Evolutionary conservation across 192 early-diverging fungal species (phyloP).

Genomic region (Umbelopsis sp.): DNA sequence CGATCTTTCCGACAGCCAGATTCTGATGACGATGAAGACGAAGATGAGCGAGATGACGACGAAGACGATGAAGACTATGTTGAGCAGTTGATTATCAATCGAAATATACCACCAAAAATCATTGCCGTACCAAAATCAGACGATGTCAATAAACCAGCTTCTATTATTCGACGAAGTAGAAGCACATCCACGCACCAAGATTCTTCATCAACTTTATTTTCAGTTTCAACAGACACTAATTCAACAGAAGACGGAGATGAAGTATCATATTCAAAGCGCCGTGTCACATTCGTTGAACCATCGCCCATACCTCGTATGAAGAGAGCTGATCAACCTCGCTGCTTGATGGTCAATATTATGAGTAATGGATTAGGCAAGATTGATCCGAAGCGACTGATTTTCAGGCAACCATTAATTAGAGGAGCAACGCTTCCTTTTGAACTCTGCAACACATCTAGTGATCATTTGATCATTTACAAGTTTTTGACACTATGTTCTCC

Average conservation of each 20-base stretch:
- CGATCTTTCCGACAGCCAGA: not conserved
- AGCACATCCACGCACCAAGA: constrained; percentile 15
- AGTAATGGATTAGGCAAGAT: not conserved
- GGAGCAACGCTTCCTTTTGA: constrained; percentile 12
- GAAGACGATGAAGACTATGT: constrained; percentile 4
- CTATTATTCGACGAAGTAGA: constrained; percentile 12
- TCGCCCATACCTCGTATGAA: constrained; percentile 33
- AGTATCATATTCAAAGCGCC: constrained; percentile 16
- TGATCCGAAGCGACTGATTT: not conserved
- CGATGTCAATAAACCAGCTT: not conserved
- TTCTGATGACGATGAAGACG: constrained; percentile 1
- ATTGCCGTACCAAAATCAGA: constrained; percentile 4
- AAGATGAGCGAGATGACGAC: not conserved
- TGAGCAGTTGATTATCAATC: constrained; percentile 1
- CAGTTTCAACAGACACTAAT: constrained; percentile 5
- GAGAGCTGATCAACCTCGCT: constrained; percentile 10
- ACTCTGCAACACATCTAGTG: constrained; percentile 20
- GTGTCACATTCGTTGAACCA: constrained; percentile 35
- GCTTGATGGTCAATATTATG: not conserved
- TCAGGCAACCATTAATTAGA: not conserved
- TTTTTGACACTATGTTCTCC: constrained; percentile 25
- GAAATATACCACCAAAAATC: constrained; percentile 7
- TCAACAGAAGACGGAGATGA: not conserved
- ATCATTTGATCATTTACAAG: constrained; percentile 34
- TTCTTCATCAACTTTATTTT: not conserved